Base-by-base conservation (phyloP, 1,284 basidiomycete genomes). In the Macrocystidia cucumis region DNA sequence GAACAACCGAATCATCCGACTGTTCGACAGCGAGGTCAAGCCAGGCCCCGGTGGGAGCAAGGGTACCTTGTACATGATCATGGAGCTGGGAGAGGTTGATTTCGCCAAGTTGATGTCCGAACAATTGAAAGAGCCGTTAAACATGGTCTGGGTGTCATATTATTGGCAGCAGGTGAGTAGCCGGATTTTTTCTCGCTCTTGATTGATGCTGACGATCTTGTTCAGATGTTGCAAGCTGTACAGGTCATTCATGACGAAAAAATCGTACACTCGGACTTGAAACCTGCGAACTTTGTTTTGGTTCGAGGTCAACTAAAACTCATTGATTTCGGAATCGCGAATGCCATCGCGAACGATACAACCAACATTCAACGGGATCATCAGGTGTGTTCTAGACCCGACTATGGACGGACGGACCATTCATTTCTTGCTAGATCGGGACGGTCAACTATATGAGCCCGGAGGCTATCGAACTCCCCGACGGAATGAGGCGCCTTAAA, bases 151-250 rank as follows among this genome's bases (percentile, higher is more conserved):
- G 76, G 75, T 96, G 25, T 80, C 88, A 8, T 85, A 92, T 52
- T 93, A 91, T 52, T 96, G 91, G 90, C 87, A 95, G 51, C 92
- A 96, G 74, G 91, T 87, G 42, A n/a, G n/a, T n/a, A n/a, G n/a
- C n/a, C 21, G 69, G 38, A 33, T 49, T 22, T 1, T 17, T 28
- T 23, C n/a, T 37, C 12, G 9, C 18, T 3, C 12, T 30, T 24
- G 5, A n/a, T 7, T 37, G 32, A 9, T 34, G 11, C 22, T 32
- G 25, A 35, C 25, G 16, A 16, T 40, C 25, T 17, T 19, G 25
- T 38, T 16, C 47, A 95, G 91, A 97, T 97, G 89, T 64, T 97
- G 32, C 82, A 95, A 67, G 91, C 92, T 0, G 92, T 96, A 6
- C 87, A 95, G 42, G 84, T 95, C 29, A 91, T 96, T 32, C 92